phyloP scores from a whole-genome alignment of 768 basidiomycete genomes.

The Pleurotus cornucopiae region DNA sequence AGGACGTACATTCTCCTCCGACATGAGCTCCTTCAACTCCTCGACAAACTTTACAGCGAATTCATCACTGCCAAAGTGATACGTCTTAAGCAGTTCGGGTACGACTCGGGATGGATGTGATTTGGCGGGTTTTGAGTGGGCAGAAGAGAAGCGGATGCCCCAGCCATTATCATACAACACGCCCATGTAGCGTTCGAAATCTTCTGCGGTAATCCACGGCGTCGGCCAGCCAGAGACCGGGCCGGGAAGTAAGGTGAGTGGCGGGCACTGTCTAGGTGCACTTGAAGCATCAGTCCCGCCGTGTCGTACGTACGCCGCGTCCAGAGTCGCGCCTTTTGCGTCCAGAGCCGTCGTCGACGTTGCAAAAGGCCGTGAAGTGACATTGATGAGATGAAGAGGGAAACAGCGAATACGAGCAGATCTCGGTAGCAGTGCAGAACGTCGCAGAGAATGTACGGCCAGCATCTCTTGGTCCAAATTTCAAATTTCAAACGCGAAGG shows the following conservation, averaged over 20 bases:
- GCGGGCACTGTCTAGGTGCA: neutral
- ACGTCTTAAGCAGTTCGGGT: slow-evolving; percentile 1
- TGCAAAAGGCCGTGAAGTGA: too few species aligned
- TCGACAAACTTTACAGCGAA: neutral
- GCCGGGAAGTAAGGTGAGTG: neutral
- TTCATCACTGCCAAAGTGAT: neutral
- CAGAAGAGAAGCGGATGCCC: neutral
- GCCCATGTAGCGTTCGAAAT: neutral
- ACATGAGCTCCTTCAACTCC: neutral
- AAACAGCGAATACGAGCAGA: too few species aligned
- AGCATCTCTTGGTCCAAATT: too few species aligned
- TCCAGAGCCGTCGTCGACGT: too few species aligned
- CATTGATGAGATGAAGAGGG: too few species aligned
- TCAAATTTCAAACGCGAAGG: too few species aligned
- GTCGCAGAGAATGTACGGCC: too few species aligned
- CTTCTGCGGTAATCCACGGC: slow-evolving; percentile 1
- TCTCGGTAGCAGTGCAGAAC: too few species aligned
- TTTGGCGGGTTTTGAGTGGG: neutral
- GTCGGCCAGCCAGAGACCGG: slow-evolving; percentile 2
- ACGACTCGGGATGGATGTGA: neutral
- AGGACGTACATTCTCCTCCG: neutral
- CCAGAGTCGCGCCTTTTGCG: too few species aligned
- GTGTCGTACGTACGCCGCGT: too few species aligned
- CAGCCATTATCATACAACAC: neutral
- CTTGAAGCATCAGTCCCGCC: too few species aligned